Conservation (phyloP, 495 filamentous ascomycete genomes). For the Penicillium bovifimosum region DNA sequence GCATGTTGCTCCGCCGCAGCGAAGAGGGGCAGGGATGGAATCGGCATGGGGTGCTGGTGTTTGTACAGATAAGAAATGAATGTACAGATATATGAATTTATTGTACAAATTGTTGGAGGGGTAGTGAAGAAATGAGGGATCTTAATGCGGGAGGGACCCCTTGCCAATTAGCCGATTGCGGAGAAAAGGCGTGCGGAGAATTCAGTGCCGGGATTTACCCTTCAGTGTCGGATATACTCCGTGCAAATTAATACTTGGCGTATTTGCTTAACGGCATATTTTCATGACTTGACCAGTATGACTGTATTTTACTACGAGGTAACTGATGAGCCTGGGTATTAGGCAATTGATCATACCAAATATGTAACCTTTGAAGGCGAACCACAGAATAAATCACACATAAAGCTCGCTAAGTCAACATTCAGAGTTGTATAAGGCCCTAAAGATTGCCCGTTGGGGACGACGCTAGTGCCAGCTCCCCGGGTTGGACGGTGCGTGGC, state of each 20-base stretch:
- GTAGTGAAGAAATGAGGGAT: background rate
- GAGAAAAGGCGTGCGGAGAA: background rate
- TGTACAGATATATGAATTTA: background rate
- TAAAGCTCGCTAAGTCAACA: background rate
- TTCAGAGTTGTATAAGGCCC: background rate
- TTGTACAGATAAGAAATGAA: no score
- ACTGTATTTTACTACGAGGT: no score
- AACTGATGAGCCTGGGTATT: no score
- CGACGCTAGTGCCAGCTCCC: constrained; percentile 14
- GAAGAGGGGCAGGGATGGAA: constrained; percentile 74
- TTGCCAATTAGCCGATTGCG: constrained; percentile 4
- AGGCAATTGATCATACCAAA: no score
- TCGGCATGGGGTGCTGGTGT: constrained; percentile 15
- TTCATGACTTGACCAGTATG: no score
- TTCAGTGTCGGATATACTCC: no score
- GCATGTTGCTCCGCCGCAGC: constrained; percentile 46
- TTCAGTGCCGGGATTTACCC: no score
- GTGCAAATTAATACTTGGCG: no score
- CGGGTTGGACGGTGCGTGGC: constrained; percentile 21
- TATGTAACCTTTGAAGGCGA: no score
- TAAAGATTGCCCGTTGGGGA: constrained; percentile 3
- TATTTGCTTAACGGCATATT: no score
- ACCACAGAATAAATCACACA: background rate
- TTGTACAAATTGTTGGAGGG: background rate
- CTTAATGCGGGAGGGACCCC: background rate